Base-by-base conservation (phyloP, 257 asterid species). In the Petunia secreta region DNA sequence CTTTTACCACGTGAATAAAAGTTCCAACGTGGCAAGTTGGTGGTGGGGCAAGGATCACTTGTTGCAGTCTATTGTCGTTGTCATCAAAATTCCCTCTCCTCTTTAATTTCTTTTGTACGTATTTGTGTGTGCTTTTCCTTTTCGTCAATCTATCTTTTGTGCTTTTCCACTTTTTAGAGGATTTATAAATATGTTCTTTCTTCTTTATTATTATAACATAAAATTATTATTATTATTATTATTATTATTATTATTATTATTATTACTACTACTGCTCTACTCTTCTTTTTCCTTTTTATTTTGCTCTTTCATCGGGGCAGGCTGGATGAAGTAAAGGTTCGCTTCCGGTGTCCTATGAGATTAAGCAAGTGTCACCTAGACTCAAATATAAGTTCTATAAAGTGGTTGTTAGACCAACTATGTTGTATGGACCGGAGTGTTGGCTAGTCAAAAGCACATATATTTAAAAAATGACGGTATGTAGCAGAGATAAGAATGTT, bases 101-200 rank as follows among this genome's bases (percentile, higher is more conserved):
- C 82, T 25, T 25, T 25, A 25, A 25, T 25, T 25, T 25, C 25
- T 25, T 25, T 25, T 25, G 50, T 9, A 37, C 58, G n/a, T 13
- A 66, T 54, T 63, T 75, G 38, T 44, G 41, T 7, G 84, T 77
- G 73, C 91, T 84, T 90, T 53, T 83, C 96, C 90, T 90, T 91
- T 91, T 58, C 89, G 81, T 89, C 88, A 88, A 89, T 89, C 92
- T 80, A 88, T 89, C 93, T 87, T 89, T 91, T 85, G 92, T 91
- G 90, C 92, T 90, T 91, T 89, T 84, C 85, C 77, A 85, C 90
- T 88, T 85, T 90, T 81, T 7, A 48, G 78, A 90, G 85, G 83
- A 87, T 85, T 78, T 75, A 79, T 25, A 25, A 25, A 25, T 25
- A 25, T 80, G 81, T 86, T 75, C 83, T 79, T 78, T 83, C 73